These are phyloP conservation scores for Rutstroemia sp. DNA, from an alignment of 2,329 filamentous ascomycete genomes.

Conservation along the genomic window DNA sequence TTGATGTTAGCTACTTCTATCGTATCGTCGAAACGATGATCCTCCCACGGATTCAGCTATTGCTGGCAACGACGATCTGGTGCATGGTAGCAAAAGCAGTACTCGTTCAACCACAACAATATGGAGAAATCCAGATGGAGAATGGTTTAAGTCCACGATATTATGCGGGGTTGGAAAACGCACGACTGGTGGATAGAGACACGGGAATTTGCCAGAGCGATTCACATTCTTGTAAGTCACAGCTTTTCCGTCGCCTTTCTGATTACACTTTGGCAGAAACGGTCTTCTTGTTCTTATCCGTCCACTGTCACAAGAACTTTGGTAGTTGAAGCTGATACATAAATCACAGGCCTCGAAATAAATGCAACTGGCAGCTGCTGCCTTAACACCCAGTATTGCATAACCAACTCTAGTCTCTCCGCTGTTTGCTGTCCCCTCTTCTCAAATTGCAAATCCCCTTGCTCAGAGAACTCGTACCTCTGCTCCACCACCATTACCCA, in stretches of 20 bases:
- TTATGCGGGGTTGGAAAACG: conserved; percentile 15
- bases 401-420: conserved; percentile 31
- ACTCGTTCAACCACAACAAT: not conserved
- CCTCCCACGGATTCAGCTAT: not conserved
- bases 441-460: conserved; percentile 35
- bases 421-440: conserved; percentile 36
- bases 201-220: conserved; percentile 15
- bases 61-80: not conserved
- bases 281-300: not conserved
- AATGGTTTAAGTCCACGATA: conserved; percentile 21
- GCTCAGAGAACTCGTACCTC: conserved; percentile 25
- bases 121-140: not conserved
- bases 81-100: not conserved
- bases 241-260: not conserved
- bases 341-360: conserved; percentile 36
- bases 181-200: conserved; percentile 13
- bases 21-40: not conserved
- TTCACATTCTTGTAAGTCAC: conserved; percentile 22
- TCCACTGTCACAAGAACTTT: too few relatives aligned
- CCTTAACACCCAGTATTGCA: conserved; percentile 39
- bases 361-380: conserved; percentile 34
- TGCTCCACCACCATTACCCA: conserved; percentile 27
- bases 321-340: not conserved
- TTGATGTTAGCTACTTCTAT: too few relatives aligned
- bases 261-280: not conserved